Conservation (phyloP, 2,329 filamentous ascomycete genomes). For the Diplodia sapinea region DNA sequence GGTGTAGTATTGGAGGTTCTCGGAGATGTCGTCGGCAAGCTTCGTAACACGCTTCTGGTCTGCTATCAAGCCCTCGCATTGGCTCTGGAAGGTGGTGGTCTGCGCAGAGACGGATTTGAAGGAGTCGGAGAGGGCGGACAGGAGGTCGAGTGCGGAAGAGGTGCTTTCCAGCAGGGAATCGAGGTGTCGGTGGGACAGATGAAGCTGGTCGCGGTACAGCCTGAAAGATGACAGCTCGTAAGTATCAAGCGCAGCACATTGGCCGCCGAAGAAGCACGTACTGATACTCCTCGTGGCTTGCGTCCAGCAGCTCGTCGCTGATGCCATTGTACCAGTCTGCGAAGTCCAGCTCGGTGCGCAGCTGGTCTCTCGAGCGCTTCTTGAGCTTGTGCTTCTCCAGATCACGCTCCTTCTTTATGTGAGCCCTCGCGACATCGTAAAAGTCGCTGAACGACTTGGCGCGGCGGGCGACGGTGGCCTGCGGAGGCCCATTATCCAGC, state of each 20-base stretch:
- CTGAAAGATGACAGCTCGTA: constrained; percentile 49
- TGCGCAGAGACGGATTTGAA: constrained; percentile 88
- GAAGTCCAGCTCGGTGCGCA: constrained; percentile 66
- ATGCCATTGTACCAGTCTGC: constrained; percentile 64
- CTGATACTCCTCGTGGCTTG: constrained; percentile 85
- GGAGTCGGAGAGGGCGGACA: constrained; percentile 80
- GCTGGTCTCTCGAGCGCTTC: constrained; percentile 48
- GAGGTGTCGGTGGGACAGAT: constrained; percentile 80
- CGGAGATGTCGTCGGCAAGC: constrained; percentile 82
- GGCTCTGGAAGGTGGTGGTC: constrained; percentile 89
- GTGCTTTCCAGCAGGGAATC: constrained; percentile 79
- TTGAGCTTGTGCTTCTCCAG: constrained; percentile 50
- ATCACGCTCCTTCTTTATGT: constrained; percentile 59
- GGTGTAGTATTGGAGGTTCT: constrained; percentile 91
- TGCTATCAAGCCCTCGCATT: constrained; percentile 84
- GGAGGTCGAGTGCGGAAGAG: constrained; percentile 72
- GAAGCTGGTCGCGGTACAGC: constrained; percentile 80
- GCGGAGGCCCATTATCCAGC: constrained; percentile 65
- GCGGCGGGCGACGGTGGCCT: constrained; percentile 68
- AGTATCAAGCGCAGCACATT: constrained; percentile 10
- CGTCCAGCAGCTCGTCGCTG: constrained; percentile 73
- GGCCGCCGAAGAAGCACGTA: constrained; percentile 52
- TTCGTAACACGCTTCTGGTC: constrained; percentile 81
- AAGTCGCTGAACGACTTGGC: constrained; percentile 82
- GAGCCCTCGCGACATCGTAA: constrained; percentile 66